These are phyloP conservation scores for Penicillium herquei DNA, from an alignment of 495 filamentous ascomycete species.

Conservation along the genomic window DNA sequence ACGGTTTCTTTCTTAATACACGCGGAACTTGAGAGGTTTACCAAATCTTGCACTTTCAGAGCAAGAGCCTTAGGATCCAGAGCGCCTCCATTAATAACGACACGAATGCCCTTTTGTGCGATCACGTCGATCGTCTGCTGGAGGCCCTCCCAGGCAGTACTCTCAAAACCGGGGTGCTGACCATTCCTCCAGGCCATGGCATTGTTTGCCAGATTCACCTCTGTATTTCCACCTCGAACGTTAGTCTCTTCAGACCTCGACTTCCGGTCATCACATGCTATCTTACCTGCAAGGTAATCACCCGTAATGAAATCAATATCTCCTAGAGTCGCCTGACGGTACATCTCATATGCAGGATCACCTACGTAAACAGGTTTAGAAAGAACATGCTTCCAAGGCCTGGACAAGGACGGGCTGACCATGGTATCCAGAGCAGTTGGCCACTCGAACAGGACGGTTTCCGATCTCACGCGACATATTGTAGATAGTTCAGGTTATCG, in stretches of 20 bases:
- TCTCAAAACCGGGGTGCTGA: no score
- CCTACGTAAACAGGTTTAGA: constrained; percentile 15
- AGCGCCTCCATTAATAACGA: no score
- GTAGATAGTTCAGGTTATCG: background rate
- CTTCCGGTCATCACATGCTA: no score
- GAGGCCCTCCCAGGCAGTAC: constrained; percentile 46
- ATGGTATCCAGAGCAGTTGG: constrained; percentile 50
- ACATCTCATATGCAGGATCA: constrained; percentile 45
- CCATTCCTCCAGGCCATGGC: constrained; percentile 38
- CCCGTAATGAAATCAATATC: constrained; percentile 56
- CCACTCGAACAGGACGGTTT: constrained; percentile 41
- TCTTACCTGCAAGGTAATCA: constrained; percentile 51
- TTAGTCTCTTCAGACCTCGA: no score
- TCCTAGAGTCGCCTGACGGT: constrained; percentile 41
- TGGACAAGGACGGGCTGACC: constrained; percentile 19
- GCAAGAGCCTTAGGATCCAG: no score
- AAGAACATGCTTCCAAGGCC: background rate
- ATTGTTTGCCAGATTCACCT: constrained; percentile 49
- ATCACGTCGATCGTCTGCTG: constrained; percentile 43
- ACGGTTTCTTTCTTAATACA: background rate
- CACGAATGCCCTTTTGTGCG: no score
- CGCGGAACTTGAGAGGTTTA: constrained; percentile 4
- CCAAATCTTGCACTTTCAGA: constrained; percentile 33
- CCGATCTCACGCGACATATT: constrained; percentile 12
- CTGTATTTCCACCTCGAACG: constrained; percentile 23